Percentiles rank a stretch among this genome's conserved stretches.
Conservation (phyloP, 306 rosid species). For the Ormosia semicastrata region DNA sequence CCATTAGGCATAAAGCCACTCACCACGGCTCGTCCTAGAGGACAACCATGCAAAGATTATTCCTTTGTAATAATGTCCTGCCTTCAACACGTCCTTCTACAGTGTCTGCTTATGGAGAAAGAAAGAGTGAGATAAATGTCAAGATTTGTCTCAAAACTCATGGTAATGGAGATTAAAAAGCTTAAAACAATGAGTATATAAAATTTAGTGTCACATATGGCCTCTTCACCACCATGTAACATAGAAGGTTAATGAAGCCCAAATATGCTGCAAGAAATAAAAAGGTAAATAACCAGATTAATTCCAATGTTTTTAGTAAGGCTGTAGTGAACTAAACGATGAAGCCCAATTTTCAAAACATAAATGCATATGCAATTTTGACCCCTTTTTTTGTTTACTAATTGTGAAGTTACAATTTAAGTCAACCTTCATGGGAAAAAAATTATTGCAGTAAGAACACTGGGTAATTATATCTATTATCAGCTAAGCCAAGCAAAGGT, state of each 20-base stretch:
- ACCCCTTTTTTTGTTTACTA: background rate
- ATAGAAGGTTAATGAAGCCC: background rate
- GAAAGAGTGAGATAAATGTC: background rate
- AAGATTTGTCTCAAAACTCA: background rate
- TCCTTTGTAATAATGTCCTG: background rate
- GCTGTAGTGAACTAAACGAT: background rate
- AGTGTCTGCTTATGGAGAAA: background rate
- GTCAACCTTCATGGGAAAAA: background rate
- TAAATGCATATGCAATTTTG: background rate
- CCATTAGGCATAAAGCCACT: constrained; percentile 66
- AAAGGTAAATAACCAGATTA: background rate
- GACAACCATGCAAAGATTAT: constrained; percentile 51
- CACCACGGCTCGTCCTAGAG: constrained; percentile 52
- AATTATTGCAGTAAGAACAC: background rate
- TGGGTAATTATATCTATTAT: background rate
- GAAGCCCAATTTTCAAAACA: background rate
- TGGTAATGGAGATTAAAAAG: background rate
- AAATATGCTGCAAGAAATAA: background rate
- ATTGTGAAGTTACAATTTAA: background rate
- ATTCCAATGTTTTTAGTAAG: background rate
- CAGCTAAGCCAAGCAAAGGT: background rate
- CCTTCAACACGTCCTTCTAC: background rate
- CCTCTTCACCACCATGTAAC: background rate
- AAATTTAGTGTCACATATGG: background rate
- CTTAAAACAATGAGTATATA: background rate